Evolutionary conservation across 257 asterid genomes (phyloP), one percentile per base, ranked within the genome.

Genomic region (Nicotiana otophora): DNA sequence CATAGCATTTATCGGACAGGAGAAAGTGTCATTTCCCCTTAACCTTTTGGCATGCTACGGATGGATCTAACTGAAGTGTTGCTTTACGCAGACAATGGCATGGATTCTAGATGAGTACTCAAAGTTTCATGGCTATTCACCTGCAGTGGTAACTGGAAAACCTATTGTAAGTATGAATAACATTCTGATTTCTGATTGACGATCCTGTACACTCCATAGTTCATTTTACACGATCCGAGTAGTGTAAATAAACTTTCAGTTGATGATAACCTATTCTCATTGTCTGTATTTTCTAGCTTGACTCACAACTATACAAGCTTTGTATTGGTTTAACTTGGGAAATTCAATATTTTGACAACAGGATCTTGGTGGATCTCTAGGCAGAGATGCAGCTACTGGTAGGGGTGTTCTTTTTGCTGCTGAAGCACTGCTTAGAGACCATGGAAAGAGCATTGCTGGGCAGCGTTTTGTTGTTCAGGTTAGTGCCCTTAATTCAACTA

Each of bases 321-420:
- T 30, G 70, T 64, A 12, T 9, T 30, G 31, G 33, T 23, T 62
- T 14, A 62, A 31, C 34, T 62, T 62, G 48, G 0, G 20, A 26
- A 58, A 72, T 42, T 20, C 26, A 5, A 46, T 26, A 23, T 26
- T 72, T 70, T 42, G 11, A 36, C 39, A 42, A 60, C 84, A 91
- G 95, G 95, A 91, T 81, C 95, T 91, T 36, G 95, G 95, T 82
- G 95, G 95, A 82, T 91, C 95, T 16, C 89, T 91, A 46, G 95
- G 95, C 77, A 86, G 95, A 85, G 93, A 91, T 85, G 95, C 95
- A 72, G 95, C 95, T 42, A 91, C 95, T 0, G 95, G 95, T 68
- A 86, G 95, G 86, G 95, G 95, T 10, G 93, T 89, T 15, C 88
- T 91, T 54, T 91, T 85, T 80, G 93, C 88, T 60, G 82, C 95